Evolutionary conservation across 306 rosid species (phyloP).

Genomic region (Rubus parviflorus): DNA sequence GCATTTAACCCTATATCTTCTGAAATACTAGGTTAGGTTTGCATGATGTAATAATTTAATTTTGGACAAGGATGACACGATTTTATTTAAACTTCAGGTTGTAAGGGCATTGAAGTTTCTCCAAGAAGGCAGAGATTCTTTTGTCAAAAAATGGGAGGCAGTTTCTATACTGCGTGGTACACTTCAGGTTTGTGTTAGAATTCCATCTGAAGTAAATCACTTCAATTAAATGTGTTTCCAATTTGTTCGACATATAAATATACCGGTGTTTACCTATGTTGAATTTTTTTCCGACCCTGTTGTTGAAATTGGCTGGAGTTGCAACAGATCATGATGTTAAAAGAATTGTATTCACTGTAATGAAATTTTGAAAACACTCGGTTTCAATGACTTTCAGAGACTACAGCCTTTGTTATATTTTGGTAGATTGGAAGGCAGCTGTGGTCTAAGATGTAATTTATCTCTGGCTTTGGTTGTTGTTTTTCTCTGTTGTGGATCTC

Average conservation of each 20-base stretch:
- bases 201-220: constrained; percentile 23
- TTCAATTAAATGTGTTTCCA: constrained; percentile 10
- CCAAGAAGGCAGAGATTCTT: constrained; percentile 62
- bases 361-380: background rate
- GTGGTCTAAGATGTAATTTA: background rate
- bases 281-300: background rate
- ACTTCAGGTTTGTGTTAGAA: constrained; percentile 81
- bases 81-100: constrained; percentile 58
- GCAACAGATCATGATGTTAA: background rate
- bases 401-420: background rate
- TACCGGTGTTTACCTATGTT: background rate
- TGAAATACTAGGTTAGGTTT: background rate
- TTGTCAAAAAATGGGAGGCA: constrained; percentile 70
- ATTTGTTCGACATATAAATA: background rate
- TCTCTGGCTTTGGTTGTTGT: background rate
- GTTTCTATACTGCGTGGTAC: constrained; percentile 95
- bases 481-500: background rate
- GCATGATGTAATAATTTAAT: constrained; percentile 17
- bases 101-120: constrained; percentile 86
- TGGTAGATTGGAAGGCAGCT: background rate
- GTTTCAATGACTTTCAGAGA: background rate
- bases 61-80: constrained; percentile 14
- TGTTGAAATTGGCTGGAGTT: background rate
- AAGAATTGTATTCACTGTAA: background rate
- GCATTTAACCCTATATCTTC: background rate